These are phyloP conservation scores for Linnemannia hyalina DNA, from an alignment of 192 early-diverging fungal genomes.

Conservation along the genomic window DNA sequence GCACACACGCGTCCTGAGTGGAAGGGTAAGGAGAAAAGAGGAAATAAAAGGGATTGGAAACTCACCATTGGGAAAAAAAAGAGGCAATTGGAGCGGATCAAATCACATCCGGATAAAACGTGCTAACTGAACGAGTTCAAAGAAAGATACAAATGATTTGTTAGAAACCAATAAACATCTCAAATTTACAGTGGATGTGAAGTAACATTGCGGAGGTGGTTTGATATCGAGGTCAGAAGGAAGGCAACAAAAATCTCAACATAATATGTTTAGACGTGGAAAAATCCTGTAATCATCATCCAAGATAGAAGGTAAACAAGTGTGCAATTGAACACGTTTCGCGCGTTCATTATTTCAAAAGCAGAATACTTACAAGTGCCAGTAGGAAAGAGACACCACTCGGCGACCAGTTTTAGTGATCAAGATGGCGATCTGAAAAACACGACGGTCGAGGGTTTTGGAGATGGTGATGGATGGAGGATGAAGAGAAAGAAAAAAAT, in stretches of 20 bases:
- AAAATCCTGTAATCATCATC: constrained; percentile 58
- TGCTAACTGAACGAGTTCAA: background rate
- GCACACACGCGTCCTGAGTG: background rate
- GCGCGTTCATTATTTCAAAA: background rate
- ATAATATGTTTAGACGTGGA: constrained; percentile 56
- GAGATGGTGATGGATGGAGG: background rate
- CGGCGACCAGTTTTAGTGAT: background rate
- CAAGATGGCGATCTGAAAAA: background rate
- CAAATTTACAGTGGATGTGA: background rate
- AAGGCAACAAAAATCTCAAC: constrained; percentile 58
- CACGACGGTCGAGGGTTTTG: background rate
- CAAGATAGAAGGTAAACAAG: background rate
- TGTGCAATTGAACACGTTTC: background rate
- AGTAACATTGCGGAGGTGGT: too few relatives aligned
- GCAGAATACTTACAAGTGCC: background rate
- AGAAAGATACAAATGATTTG: background rate
- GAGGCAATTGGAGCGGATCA: background rate
- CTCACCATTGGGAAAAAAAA: background rate
- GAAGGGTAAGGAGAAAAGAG: background rate
- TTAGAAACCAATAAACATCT: background rate
- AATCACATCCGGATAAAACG: too few relatives aligned
- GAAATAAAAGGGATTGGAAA: background rate
- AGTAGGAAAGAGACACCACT: background rate
- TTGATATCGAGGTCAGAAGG: constrained; percentile 48
- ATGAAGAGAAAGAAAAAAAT: background rate